A percentile compares a stretch with the other conserved stretches of the same genome.
Evolutionary conservation across 306 rosid genomes (phyloP).

Genomic region (barrel medic (Medicago truncatula)): MtrunA17r5.0-ANR NC_053045.1:60854501-60855000

Average conservation of each 20-base stretch:
- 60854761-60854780: too few species aligned
- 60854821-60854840: not conserved
- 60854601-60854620: not conserved
- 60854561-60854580: too few species aligned
- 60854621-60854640: not conserved
- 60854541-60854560: too few species aligned
- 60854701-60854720: too few species aligned
- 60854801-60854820: too few species aligned
- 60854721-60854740: not conserved
- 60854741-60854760: too few species aligned
- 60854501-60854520: too few species aligned
- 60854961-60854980: constrained; percentile 85
- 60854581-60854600: too few species aligned
- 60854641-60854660: not conserved
- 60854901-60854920: constrained; percentile 74
- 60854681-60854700: too few species aligned
- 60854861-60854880: not conserved
- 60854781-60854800: too few species aligned
- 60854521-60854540: too few species aligned
- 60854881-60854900: constrained; percentile 84
- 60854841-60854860: not conserved
- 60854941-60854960: constrained; percentile 86
- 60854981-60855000: constrained; percentile 85
- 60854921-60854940: constrained; percentile 85
- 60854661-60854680: not conserved